These are phyloP conservation scores for Rosa hybrid DNA, from an alignment of 331 rosid species.

Conservation along the genomic window DNA sequence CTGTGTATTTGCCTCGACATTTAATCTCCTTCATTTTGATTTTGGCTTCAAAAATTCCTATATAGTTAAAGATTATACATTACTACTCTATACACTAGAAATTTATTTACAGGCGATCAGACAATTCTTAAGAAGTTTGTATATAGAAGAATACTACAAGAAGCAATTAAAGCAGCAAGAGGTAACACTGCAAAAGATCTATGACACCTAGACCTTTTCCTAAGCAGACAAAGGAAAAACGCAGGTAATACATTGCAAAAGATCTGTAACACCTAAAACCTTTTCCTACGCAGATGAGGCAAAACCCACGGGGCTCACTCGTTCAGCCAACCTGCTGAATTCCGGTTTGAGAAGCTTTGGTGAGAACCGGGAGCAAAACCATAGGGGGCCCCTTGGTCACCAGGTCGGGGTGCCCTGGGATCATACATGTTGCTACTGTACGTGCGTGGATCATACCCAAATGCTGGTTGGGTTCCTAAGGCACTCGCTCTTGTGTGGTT, in stretches of 20 bases:
- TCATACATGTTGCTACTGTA: constrained; percentile 14
- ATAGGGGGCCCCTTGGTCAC: constrained; percentile 28
- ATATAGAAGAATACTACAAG: not conserved
- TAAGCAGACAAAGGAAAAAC: not conserved
- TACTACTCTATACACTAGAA: too few relatives aligned
- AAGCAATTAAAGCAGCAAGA: not conserved
- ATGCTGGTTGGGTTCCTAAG: constrained; percentile 33
- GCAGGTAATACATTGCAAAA: not conserved
- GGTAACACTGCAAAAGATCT: not conserved
- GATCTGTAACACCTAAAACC: not conserved
- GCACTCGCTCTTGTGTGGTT: constrained; percentile 43
- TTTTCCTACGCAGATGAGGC: not conserved
- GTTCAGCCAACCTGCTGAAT: constrained; percentile 22
- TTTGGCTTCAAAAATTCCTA: too few relatives aligned
- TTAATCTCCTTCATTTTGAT: too few relatives aligned
- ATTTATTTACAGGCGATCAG: too few relatives aligned
- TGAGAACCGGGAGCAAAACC: constrained; percentile 55
- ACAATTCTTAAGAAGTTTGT: too few relatives aligned
- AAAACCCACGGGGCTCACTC: not conserved
- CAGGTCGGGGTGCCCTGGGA: constrained; percentile 39
- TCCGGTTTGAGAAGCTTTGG: not conserved
- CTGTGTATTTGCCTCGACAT: too few relatives aligned
- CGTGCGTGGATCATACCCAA: constrained; percentile 33
- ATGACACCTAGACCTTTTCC: not conserved
- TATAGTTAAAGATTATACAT: too few relatives aligned